Conservation (phyloP, 495 filamentous ascomycete species). For the Xylaria sp. region DNA sequence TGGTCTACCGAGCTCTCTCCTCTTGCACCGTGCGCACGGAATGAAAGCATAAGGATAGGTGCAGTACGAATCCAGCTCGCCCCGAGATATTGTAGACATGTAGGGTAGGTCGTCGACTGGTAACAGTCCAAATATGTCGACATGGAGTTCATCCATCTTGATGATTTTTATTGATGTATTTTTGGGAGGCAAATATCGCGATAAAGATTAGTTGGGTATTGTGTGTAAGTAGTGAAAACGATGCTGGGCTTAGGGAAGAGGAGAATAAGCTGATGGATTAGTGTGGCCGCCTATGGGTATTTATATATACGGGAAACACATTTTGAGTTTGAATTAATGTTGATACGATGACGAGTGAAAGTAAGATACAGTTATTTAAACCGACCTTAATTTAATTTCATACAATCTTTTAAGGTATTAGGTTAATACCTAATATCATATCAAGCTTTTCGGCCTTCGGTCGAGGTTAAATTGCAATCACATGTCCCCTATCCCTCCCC, state of each 20-base stretch:
- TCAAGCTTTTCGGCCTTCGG: neutral
- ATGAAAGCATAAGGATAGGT: neutral
- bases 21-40: neutral
- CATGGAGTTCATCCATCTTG: neutral
- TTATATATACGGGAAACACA: neutral
- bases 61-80: neutral
- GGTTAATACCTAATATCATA: neutral
- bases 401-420: neutral
- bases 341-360: neutral
- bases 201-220: neutral
- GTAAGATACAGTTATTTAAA: neutral
- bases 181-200: neutral
- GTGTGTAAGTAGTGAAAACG: neutral
- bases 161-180: neutral
- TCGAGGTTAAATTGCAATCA: neutral
- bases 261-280: neutral
- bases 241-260: neutral
- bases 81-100: neutral
- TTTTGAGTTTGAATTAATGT: neutral
- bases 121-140: too few species aligned
- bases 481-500: neutral
- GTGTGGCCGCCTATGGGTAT: neutral
- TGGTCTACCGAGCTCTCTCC: neutral
- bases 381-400: neutral
- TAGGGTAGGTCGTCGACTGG: too few species aligned